Base-by-base conservation (phyloP, 768 basidiomycete species). In the Coprinopsis sp. region DNA sequence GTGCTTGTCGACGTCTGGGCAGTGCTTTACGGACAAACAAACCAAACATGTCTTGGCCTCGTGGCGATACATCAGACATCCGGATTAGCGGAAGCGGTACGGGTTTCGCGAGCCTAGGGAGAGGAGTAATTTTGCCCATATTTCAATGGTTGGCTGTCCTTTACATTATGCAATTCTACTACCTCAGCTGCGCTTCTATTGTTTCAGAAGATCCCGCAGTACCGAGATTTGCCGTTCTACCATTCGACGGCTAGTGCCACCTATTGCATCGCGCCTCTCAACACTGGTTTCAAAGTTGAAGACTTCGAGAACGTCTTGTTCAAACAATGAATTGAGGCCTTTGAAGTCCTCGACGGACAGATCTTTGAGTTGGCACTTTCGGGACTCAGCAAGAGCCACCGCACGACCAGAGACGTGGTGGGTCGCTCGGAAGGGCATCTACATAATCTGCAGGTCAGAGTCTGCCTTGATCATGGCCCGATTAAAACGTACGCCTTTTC, bases 341-440 rank as follows among this genome's bases (percentile, higher is more conserved):
- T 87, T 79, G 71, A 81, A 94, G 64, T 99, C 91, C 28, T 81
- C 68, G 40, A 93, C 71, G 1, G 82, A 74, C 51, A 99, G 76
- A 41, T 88, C 81, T 52, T 90, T 83, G 33, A 99, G 74, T 57
- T 90, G 87, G 56, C 87, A 84, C 50, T 78, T 75, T 27, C 81
- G 79, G 33, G 83, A 71, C 64, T 99, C 96, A 1, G 95, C 95
- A 30, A 97, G 74, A 1, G 95, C 93, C 37, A 99, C 95, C 16
- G 95, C 93, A 12, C 91, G 84, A 3, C 96, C 96, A 3, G 96
- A 97, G 55, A 99, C 82, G 64, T 99, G 96, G 62, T 99, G 96
- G 1, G 96, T 99, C 67, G 97, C 92, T 34, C 96, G 85, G 81
- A 99, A 98, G 6, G 96, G 96, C 33, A 93, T 89, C 94, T 96